Base-by-base conservation (phyloP, 805 yeast species). In the Starmerella ratchasimensis region DNA sequence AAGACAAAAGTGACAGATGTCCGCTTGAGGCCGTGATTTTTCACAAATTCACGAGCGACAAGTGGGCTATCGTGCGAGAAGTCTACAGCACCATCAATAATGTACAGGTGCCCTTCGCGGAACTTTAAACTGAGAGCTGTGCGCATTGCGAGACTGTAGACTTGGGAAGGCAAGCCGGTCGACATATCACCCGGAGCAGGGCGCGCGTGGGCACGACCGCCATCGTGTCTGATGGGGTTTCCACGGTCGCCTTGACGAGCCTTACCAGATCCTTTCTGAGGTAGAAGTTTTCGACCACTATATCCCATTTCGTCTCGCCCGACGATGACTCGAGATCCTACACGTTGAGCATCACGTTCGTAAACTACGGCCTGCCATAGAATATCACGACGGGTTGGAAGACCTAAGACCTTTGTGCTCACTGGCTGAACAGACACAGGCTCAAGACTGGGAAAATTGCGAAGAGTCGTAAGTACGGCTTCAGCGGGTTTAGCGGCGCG, bases 201-300 rank as follows among this genome's bases (percentile, higher is more conserved):
- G 56, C 90, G 76, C 13, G 90, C 95, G 52, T 78, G 72, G 0
- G 97, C 96, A 50, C 77, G 68, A 37, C 88, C 84, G 57, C 94
- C 95, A 53, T 80, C 82, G 53, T 73, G 75, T 63, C 94, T 76
- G 31, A 76, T 79, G 34, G 98, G 98, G 18, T 94, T 82, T 53
- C 86, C 88, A 42, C 80, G 84, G 61, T 86, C 96, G 64, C 99
- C 99, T 38, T 74, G 78, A 67, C 99, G 76, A 37, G 99, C 99
- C 44, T 71, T 69, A 62, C 99, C 99, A 13, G 82, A 64, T 43
- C 97, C 97, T 61, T 90, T 90, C 62, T 90, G 98, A 22, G 83
- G 81, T 27, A 73, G 67, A 48, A 90, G 64, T 57, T 90, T 90
- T 53, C 71, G 70, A 59, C 93, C 71, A 18, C 93, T 79, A 58